Evolutionary conservation across 192 early-diverging fungal genomes (phyloP).

Genomic region (Allomyces macrogynus): DNA sequence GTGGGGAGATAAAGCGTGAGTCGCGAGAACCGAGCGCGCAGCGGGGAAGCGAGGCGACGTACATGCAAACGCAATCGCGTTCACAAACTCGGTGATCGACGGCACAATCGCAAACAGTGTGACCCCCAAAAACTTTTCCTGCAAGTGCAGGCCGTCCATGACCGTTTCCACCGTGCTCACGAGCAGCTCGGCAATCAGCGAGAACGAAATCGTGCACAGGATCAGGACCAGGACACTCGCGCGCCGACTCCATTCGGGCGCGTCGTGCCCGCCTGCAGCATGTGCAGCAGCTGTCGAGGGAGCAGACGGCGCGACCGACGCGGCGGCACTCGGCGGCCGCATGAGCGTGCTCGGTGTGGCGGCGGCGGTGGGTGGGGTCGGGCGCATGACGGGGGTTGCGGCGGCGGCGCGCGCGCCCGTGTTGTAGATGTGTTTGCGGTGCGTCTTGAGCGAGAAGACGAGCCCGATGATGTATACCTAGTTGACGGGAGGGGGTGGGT

Average conservation of each 20-base stretch:
- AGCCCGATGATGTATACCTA: slow-evolving; percentile 74
- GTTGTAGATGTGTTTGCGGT: slow-evolving; percentile 57
- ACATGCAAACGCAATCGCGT: slow-evolving; percentile 78
- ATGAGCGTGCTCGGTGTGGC: too few species aligned
- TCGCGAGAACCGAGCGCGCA: slow-evolving; percentile 12
- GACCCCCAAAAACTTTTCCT: slow-evolving; percentile 76
- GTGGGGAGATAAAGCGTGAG: neutral
- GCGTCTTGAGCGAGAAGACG: slow-evolving; percentile 82
- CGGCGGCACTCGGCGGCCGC: too few species aligned
- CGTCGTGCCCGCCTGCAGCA: slow-evolving; percentile 45
- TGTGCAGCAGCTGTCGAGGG: too few species aligned
- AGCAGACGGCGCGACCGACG: neutral
- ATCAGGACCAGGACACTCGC: slow-evolving; percentile 63
- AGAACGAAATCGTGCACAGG: slow-evolving; percentile 61
- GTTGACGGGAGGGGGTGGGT: neutral
- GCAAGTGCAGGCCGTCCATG: slow-evolving; percentile 37
- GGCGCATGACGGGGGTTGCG: neutral
- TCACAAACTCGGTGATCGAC: slow-evolving; percentile 86
- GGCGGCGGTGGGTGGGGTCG: too few species aligned
- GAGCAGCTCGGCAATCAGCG: slow-evolving; percentile 80
- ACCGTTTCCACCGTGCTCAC: slow-evolving; percentile 70
- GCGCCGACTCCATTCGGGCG: slow-evolving; percentile 72
- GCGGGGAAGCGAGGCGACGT: slow-evolving; percentile 19
- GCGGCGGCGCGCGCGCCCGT: neutral
- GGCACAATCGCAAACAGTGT: slow-evolving; percentile 90